These are phyloP conservation scores for Didymella pinodella DNA, from an alignment of 2,329 filamentous ascomycete genomes.

Conservation along the genomic window DNA sequence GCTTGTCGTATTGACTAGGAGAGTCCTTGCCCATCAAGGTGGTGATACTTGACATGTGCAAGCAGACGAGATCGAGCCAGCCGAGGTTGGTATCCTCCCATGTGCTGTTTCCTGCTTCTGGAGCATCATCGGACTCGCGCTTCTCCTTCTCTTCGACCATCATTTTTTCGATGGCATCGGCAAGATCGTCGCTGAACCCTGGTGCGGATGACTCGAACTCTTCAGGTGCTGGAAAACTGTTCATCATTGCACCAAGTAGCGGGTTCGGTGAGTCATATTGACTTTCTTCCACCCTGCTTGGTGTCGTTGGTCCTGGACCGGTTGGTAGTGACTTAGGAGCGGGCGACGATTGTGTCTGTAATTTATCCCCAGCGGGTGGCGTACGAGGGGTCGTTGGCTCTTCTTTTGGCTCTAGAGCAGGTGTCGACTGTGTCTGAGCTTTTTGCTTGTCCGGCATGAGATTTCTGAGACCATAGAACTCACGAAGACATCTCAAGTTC, in stretches of 20 bases:
- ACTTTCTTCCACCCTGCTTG: not conserved
- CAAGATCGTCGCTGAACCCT: not conserved
- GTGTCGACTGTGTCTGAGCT: not conserved
- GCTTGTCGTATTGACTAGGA: not conserved
- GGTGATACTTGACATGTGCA: not conserved
- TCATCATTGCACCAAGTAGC: not conserved
- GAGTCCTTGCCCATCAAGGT: not conserved
- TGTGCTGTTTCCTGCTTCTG: not conserved
- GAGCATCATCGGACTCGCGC: not conserved
- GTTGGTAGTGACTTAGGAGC: too few relatives aligned
- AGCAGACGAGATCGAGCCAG: not conserved
- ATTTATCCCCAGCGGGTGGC: too few relatives aligned
- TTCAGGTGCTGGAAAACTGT: not conserved
- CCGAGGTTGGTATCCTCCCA: not conserved
- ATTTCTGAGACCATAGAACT: not conserved
- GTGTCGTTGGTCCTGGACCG: not conserved
- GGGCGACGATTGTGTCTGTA: too few relatives aligned
- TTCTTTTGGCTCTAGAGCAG: not conserved
- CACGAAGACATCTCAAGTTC: not conserved
- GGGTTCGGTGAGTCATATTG: not conserved
- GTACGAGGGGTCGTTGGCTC: not conserved
- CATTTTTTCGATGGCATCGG: not conserved
- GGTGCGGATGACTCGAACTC: not conserved
- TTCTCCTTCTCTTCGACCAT: not conserved
- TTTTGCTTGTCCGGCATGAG: not conserved